Base-by-base conservation (phyloP, 495 filamentous ascomycete genomes). In the Poronia punctata region DNA sequence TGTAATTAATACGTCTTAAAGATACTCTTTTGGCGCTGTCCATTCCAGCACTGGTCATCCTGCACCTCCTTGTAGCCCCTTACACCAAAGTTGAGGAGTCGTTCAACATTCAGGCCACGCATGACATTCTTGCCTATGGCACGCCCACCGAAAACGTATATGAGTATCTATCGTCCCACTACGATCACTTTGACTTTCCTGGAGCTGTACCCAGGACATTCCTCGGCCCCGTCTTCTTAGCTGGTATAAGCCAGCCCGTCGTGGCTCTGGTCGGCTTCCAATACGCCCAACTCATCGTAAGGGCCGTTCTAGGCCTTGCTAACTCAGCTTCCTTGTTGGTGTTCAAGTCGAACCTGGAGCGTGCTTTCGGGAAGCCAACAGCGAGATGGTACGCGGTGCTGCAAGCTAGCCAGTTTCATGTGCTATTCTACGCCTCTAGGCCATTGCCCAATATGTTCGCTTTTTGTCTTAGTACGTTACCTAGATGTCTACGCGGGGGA, bases 31-130 rank as follows among this genome's bases (percentile, higher is more conserved):
- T 82, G 27, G 65, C 61, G 11, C 57, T 75, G 41, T 61, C 76
- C 20, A 74, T 94, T 42, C 82, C 84, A 2, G 47, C 59, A 2
- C 57, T 87, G 24, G 75, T 95, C 48, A 56, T 89, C 14, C 35
- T 86, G 18, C 90, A 99, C 60, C 75, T 95, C 35, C 44, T 79
- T 40, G 61, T 76, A 7, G 80, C 93, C 11, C 93, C 92, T 1
- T 96, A 92, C 67, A 96, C 93, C 34, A 99, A 99, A 62, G 93
- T 99, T 40, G 92, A 99, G 58, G 92, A 99, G 65, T 96, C 89
- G 0, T 99, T 99, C 75, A 95, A 95, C 51, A 79, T 97, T 37
- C 92, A 99, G 58, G 92, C 92, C 0, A 80, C 81, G 5, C 93
- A 97, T 61, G 92, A 99, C 56, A 83, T 97, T 23, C 56, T 92